Evolutionary conservation across 2,329 filamentous ascomycete species (phyloP).

Genomic region (Pezicula neosporulosa): DNA sequence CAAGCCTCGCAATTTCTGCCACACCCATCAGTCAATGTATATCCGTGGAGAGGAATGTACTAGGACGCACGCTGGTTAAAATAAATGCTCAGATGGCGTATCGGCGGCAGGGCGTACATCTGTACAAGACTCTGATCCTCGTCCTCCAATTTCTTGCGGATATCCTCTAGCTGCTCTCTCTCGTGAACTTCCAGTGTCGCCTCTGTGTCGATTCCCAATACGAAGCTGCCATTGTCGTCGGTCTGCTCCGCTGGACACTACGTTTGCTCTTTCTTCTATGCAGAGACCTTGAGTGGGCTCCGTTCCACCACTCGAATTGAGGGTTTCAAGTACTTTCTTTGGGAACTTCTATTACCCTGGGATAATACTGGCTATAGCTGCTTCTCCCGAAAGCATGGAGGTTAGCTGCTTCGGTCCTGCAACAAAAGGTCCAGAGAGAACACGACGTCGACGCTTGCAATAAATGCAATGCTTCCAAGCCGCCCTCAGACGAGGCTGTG

Average conservation of each 20-base stretch:
- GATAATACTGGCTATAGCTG: too few relatives aligned
- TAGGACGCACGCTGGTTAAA: constrained; percentile 75
- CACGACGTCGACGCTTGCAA: too few relatives aligned
- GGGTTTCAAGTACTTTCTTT: too few relatives aligned
- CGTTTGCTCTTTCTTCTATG: too few relatives aligned
- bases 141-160: constrained; percentile 74
- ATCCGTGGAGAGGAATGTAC: background rate
- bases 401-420: too few relatives aligned
- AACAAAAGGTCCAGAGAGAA: too few relatives aligned
- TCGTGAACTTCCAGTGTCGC: constrained; percentile 85
- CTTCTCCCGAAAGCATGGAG: too few relatives aligned
- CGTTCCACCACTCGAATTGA: too few relatives aligned
- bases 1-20: constrained; percentile 75
- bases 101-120: constrained; percentile 78
- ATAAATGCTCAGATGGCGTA: constrained; percentile 82
- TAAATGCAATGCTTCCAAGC: too few relatives aligned
- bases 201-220: constrained; percentile 96
- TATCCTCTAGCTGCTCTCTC: constrained; percentile 71
- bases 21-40: constrained; percentile 4
- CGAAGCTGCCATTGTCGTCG: constrained; percentile 74
- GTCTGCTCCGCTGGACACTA: background rate
- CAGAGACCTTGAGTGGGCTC: too few relatives aligned
- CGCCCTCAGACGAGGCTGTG: too few relatives aligned
- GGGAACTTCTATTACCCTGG: too few relatives aligned
- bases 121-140: constrained; percentile 71